Conservation (phyloP, 257 asterid species). For the Solanum appendiculatum region DNA sequence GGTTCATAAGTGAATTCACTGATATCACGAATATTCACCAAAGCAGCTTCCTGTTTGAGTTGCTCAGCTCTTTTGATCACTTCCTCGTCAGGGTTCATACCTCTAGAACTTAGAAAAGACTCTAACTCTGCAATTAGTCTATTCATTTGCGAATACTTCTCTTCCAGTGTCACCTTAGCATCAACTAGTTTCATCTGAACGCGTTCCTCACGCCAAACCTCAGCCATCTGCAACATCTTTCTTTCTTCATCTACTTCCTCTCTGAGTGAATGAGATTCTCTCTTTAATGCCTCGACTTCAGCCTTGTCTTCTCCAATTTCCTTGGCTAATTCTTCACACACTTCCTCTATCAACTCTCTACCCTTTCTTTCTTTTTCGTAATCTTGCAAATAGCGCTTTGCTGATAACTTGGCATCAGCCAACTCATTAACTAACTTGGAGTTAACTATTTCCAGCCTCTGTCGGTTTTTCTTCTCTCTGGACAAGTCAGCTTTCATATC, state of each 20-base stretch:
- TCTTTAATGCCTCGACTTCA: constrained; percentile 46
- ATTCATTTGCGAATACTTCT: constrained; percentile 46
- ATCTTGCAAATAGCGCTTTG: constrained; percentile 44
- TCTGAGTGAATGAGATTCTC: constrained; percentile 35
- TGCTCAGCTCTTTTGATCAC: constrained; percentile 41
- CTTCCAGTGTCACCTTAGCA: constrained; percentile 66
- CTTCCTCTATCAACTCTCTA: constrained; percentile 59
- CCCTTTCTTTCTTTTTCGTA: constrained; percentile 55
- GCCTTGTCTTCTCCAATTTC: constrained; percentile 63
- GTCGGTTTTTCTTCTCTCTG: constrained; percentile 50
- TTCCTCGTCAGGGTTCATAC: constrained; percentile 16
- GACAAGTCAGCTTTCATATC: constrained; percentile 41
- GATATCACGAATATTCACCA: constrained; percentile 41
- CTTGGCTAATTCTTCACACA: constrained; percentile 65
- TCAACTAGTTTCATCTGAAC: constrained; percentile 66
- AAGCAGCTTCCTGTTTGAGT: constrained; percentile 32
- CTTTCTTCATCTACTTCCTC: constrained; percentile 74
- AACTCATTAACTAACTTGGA: constrained; percentile 52
- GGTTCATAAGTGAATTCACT: constrained; percentile 50
- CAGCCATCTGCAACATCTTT: constrained; percentile 71
- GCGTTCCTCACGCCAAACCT: constrained; percentile 78
- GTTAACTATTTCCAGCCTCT: constrained; percentile 45
- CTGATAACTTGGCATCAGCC: constrained; percentile 46
- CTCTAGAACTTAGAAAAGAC: constrained; percentile 23
- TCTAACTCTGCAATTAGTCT: constrained; percentile 37